Evolutionary conservation across 176 grass and related monocot species (phyloP).

Genomic region (Avena eriantha): DNA sequence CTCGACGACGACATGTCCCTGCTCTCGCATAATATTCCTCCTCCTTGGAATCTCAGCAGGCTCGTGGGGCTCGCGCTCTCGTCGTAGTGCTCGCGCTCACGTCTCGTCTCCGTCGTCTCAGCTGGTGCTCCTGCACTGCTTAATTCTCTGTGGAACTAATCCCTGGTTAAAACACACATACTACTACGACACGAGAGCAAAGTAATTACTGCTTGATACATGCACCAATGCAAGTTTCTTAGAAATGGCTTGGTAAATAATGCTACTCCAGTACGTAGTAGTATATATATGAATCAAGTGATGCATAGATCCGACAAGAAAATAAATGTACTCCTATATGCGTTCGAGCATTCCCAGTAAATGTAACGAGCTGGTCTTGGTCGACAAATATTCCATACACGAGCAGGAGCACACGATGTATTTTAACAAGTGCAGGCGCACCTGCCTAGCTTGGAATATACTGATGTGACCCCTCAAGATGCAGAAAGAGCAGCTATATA

Average conservation of each 20-base stretch:
- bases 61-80: slow-evolving; percentile 38
- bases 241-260: too few relatives aligned
- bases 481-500: neutral
- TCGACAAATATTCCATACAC: neutral
- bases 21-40: slow-evolving; percentile 36
- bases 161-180: neutral
- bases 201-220: neutral
- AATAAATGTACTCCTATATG: too few relatives aligned
- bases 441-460: slow-evolving; percentile 4
- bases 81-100: neutral
- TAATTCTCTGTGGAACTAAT: neutral
- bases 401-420: neutral
- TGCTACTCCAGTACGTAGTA: too few relatives aligned
- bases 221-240: too few relatives aligned
- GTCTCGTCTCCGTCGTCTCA: slow-evolving; percentile 12
- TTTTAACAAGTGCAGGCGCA: neutral
- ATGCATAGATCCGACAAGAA: too few relatives aligned
- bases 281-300: too few relatives aligned
- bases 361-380: neutral
- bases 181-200: neutral
- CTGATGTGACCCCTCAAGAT: slow-evolving; percentile 23
- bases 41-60: slow-evolving; percentile 29
- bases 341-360: too few relatives aligned
- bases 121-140: neutral
- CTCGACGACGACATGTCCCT: slow-evolving; percentile 22